These are phyloP conservation scores for Scutellaria galericulata DNA, from an alignment of 257 asterid genomes.

Conservation along the genomic window DNA sequence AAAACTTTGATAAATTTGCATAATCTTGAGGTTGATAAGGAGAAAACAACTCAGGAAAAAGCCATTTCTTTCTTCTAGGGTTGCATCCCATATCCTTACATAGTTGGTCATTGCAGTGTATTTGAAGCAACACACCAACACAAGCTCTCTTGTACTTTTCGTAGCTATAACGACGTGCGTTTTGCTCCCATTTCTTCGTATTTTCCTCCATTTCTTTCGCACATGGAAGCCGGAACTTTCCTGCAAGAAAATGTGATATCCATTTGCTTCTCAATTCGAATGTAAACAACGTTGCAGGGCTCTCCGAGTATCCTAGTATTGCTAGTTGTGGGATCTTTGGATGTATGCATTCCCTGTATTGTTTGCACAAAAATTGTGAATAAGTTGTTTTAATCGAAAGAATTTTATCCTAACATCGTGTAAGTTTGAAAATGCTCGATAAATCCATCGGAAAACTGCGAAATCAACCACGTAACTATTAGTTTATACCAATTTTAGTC, in stretches of 20 bases:
- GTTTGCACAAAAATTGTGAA: not conserved
- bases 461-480: too few species aligned
- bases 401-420: too few species aligned
- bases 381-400: too few species aligned
- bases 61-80: constrained; percentile 52
- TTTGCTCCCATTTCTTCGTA: constrained; percentile 49
- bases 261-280: constrained; percentile 63
- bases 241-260: constrained; percentile 59
- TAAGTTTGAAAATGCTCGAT: too few species aligned
- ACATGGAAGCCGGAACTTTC: constrained; percentile 48
- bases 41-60: constrained; percentile 44
- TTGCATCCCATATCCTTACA: constrained; percentile 58
- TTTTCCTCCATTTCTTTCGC: constrained; percentile 58
- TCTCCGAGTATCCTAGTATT: constrained; percentile 63
- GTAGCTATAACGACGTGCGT: constrained; percentile 37
- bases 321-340: constrained; percentile 66
- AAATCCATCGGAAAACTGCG: too few species aligned
- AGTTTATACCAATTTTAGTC: too few species aligned
- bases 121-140: constrained; percentile 56
- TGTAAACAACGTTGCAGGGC: constrained; percentile 53
- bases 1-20: constrained; percentile 35
- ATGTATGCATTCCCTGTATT: constrained; percentile 62
- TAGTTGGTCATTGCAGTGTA: constrained; percentile 60
- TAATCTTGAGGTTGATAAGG: constrained; percentile 59
- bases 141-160: constrained; percentile 55